Conservation (phyloP, 2,329 filamentous ascomycete genomes). For the Fusarium kyushuense region DNA sequence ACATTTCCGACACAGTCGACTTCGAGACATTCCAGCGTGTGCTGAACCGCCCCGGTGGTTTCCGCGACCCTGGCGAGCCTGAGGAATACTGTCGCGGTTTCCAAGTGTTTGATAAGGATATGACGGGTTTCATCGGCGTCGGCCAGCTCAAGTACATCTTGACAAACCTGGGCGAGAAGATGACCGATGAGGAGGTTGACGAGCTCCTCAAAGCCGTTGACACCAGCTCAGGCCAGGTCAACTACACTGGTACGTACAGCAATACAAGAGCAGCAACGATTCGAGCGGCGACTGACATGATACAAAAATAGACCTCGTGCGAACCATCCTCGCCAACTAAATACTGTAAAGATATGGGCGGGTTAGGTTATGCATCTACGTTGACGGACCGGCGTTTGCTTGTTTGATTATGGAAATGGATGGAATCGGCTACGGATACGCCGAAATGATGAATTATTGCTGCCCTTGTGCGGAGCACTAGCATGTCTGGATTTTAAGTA, state of each 20-base stretch:
- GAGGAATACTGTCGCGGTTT: slow-evolving; percentile 99
- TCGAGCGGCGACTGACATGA: slow-evolving; percentile 3
- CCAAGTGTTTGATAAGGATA: slow-evolving; percentile 99
- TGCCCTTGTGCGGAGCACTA: slow-evolving; percentile 35
- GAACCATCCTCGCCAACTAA: slow-evolving; percentile 87
- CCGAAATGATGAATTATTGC: slow-evolving; percentile 46
- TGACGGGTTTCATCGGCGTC: slow-evolving; percentile 97
- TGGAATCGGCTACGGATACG: slow-evolving; percentile 41
- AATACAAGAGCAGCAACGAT: not conserved
- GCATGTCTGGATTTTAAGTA: slow-evolving; percentile 47
- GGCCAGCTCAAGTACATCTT: slow-evolving; percentile 98
- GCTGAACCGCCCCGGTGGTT: slow-evolving; percentile 96
- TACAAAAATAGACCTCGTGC: slow-evolving; percentile 74
- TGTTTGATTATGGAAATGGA: slow-evolving; percentile 48
- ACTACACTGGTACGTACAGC: slow-evolving; percentile 81
- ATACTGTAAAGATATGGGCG: slow-evolving; percentile 38
- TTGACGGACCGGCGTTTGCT: slow-evolving; percentile 51
- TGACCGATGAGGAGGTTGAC: slow-evolving; percentile 98
- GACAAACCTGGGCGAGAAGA: slow-evolving; percentile 98
- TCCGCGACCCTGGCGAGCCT: slow-evolving; percentile 97
- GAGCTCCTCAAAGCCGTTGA: slow-evolving; percentile 99
- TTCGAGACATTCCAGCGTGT: slow-evolving; percentile 98
- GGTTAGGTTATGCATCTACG: slow-evolving; percentile 51
- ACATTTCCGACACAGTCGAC: slow-evolving; percentile 74
- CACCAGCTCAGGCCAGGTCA: slow-evolving; percentile 94